Conservation (phyloP, 1,284 basidiomycete species). For the Mrakiaceae sp. region DNA sequence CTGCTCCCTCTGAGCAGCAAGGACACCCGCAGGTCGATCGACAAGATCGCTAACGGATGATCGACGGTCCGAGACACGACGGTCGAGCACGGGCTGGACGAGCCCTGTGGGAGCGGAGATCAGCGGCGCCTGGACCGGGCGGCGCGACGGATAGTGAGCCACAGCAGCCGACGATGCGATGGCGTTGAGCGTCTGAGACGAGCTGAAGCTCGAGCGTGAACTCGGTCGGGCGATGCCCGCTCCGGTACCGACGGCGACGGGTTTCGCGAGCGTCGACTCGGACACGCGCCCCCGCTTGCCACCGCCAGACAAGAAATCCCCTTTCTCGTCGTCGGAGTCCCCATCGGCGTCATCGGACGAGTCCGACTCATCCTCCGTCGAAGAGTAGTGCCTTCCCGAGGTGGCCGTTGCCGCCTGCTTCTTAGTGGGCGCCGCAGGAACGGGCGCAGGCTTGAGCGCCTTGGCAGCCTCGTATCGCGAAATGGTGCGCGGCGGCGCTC, state of each 20-base stretch:
- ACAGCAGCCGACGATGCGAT: neutral
- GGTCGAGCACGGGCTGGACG: conserved; percentile 6
- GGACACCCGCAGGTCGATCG: neutral
- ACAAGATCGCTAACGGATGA: conserved; percentile 2
- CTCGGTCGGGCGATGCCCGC: no score
- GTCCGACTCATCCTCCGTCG: neutral
- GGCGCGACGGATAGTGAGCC: neutral
- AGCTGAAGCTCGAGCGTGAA: no score
- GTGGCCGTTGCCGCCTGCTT: neutral
- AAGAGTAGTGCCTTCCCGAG: conserved; percentile 2
- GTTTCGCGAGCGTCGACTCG: no score
- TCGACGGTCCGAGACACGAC: neutral
- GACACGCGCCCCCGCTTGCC: no score
- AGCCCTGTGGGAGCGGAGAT: neutral
- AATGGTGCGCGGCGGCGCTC: neutral
- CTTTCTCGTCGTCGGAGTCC: neutral
- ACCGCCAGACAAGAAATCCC: no score
- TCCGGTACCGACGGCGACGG: no score
- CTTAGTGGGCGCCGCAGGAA: neutral
- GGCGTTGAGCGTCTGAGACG: neutral
- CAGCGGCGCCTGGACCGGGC: neutral
- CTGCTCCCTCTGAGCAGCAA: no score
- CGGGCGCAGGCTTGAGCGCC: neutral
- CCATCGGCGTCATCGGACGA: neutral
- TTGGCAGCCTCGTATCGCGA: conserved; percentile 5